phyloP scores from a whole-genome alignment of 1,139 yeast species.

The Debaryomyces nepalensis region DNA sequence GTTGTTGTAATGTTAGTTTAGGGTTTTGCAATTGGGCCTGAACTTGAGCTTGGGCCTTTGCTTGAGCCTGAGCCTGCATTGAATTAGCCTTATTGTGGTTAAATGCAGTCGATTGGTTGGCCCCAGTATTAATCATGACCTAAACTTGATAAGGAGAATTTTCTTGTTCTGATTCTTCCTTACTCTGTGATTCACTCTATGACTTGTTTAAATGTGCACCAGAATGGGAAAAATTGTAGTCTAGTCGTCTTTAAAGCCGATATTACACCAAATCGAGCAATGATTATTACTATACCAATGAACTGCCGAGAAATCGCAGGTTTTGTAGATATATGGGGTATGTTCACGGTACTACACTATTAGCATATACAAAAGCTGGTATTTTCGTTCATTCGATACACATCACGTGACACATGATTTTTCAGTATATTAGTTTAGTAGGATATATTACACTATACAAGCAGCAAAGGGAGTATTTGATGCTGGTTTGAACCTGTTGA shows the following conservation, averaged over 20 bases:
- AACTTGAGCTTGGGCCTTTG: slow-evolving; percentile 21
- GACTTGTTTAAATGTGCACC: slow-evolving; percentile 1
- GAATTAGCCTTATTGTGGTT: slow-evolving; percentile 8
- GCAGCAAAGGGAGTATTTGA: neutral
- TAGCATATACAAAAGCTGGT: slow-evolving; percentile 6
- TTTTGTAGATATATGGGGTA: slow-evolving; percentile 5
- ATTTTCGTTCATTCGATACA: slow-evolving; percentile 2
- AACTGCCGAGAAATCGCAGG: slow-evolving; percentile 4
- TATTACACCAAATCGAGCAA: neutral
- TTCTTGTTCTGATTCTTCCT: neutral
- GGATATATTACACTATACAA: slow-evolving; percentile 3
- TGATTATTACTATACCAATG: neutral
- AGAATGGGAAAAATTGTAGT: neutral
- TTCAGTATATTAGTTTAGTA: slow-evolving; percentile 2
- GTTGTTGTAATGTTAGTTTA: slow-evolving; percentile 29
- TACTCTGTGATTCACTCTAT: slow-evolving; percentile 2
- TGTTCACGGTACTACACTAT: neutral
- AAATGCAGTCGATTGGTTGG: slow-evolving; percentile 3
- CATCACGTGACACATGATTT: slow-evolving; percentile 4
- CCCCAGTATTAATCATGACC: slow-evolving; percentile 9
- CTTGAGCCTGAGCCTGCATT: slow-evolving; percentile 12
- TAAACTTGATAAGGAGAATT: neutral
- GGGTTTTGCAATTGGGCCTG: slow-evolving; percentile 25
- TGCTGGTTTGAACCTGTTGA: neutral
- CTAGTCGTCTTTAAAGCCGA: slow-evolving; percentile 2